A percentile compares a stretch with the other conserved stretches of the same genome.
These are phyloP conservation scores for Artemisia tridentata DNA, from an alignment of 129 eudicot species.

Conservation along the genomic window DNA sequence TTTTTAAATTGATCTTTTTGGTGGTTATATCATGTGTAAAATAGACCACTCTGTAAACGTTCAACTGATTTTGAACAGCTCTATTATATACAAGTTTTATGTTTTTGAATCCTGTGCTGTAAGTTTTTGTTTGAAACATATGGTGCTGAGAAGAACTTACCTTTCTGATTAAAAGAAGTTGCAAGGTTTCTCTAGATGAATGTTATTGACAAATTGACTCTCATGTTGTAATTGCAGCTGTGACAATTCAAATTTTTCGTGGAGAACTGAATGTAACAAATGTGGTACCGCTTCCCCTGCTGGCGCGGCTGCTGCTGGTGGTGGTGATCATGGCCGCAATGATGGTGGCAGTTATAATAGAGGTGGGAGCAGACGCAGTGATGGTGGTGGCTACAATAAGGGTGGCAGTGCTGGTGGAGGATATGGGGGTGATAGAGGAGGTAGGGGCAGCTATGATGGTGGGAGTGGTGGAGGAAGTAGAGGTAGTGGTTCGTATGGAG, in stretches of 20 bases:
- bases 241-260: slow-evolving; percentile 88
- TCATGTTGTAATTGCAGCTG: too few relatives aligned
- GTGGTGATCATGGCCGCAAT: slow-evolving; percentile 49
- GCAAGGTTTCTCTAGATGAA: too few relatives aligned
- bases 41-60: too few relatives aligned
- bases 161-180: too few relatives aligned
- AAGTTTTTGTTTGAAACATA: too few relatives aligned
- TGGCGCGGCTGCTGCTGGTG: slow-evolving; percentile 49
- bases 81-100: too few relatives aligned
- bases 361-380: slow-evolving; percentile 31
- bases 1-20: too few relatives aligned
- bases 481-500: slow-evolving; percentile 63
- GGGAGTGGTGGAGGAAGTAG: slow-evolving; percentile 60
- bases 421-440: slow-evolving; percentile 48
- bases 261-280: slow-evolving; percentile 89
- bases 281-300: slow-evolving; percentile 85
- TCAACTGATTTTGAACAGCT: too few relatives aligned
- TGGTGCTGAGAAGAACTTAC: too few relatives aligned
- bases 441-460: slow-evolving; percentile 43
- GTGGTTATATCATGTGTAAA: too few relatives aligned
- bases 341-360: slow-evolving; percentile 37
- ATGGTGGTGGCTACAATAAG: slow-evolving; percentile 41
- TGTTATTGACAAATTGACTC: too few relatives aligned
- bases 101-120: too few relatives aligned
- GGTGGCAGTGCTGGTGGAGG: slow-evolving; percentile 53